Base-by-base conservation (phyloP, 805 yeast genomes). In the Candida krabiensis region DNA sequence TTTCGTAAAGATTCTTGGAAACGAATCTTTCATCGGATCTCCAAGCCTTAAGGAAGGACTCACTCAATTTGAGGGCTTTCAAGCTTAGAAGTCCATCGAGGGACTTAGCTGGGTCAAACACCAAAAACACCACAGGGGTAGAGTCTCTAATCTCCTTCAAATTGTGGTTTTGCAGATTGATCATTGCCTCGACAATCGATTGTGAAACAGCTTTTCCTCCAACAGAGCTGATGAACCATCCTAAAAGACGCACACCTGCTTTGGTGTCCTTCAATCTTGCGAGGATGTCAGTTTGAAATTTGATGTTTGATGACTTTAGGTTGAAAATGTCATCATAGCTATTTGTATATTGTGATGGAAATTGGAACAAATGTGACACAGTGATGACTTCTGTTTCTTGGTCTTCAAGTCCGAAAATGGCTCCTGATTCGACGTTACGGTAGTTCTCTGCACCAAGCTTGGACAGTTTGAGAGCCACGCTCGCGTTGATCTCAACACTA, bases 191-290 rank as follows among this genome's bases (percentile, higher is more conserved):
- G 19, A 88, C 70, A 35, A 85, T 69, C 38, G 77, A 77, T 38
- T 76, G 73, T 43, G 80, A 79, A 53, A 81, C 76, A 56, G 80
- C 80, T 58, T 79, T 79, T 31, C 93, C 93, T 27, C 84, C 74
- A 35, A 70, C 66, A 19, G 88, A 72, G 30, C 83, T 71, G 56
- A 86, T 77, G 66, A 85, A 87, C 88, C 90, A 87, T 23, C 96
- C 96, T 46, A 81, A 75, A 43, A 81, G 71, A 56, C 80, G 85
- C 29, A 79, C 70, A 31, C 89, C 90, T 43, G 77, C 70, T 33
- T 83, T 82, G 44, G 80, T 75, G 38, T 71, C 73, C 53, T 71
- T 76, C 46, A 86, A 73, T 43, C 77, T 75, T 29, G 77, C 74
- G 48, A 83, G 68, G 53, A 84, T 69, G 32, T 83, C 88, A 35